Percentiles rank a stretch among this genome's conserved stretches.
phyloP scores from a whole-genome alignment of 2,329 filamentous ascomycete genomes.

The Penicillium sp. region DNA sequence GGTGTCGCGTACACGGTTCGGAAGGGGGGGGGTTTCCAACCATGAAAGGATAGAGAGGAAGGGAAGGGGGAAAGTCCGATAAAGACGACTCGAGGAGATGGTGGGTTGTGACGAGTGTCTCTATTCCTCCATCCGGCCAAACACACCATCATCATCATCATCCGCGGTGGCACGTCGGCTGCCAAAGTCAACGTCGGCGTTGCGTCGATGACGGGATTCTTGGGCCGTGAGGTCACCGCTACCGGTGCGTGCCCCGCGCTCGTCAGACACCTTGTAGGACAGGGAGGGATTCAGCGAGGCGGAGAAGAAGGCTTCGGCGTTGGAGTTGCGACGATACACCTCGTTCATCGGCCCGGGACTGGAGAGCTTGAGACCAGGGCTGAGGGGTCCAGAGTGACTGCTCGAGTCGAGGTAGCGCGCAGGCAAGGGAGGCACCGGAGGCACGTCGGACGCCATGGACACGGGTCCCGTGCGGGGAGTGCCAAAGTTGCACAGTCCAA shows the following conservation, averaged over 20 bases:
- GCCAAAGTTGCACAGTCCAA: conserved; percentile 82
- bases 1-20: neutral
- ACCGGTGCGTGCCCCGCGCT: conserved; percentile 56
- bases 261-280: conserved; percentile 45
- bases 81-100: neutral
- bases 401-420: conserved; percentile 64
- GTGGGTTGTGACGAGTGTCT: conserved; percentile 8
- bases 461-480: conserved; percentile 64
- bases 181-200: conserved; percentile 33
- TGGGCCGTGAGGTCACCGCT: conserved; percentile 53
- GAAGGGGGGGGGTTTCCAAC: too few species aligned
- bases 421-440: conserved; percentile 81
- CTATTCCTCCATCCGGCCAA: conserved; percentile 92
- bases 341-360: conserved; percentile 33
- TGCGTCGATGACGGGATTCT: conserved; percentile 30
- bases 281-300: conserved; percentile 41
- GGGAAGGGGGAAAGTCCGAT: neutral
- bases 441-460: conserved; percentile 64
- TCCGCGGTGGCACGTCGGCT: conserved; percentile 57
- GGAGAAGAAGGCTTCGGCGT: conserved; percentile 37
- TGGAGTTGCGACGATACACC: conserved; percentile 31
- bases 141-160: conserved; percentile 91
- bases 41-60: too few species aligned
- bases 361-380: conserved; percentile 45
- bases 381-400: conserved; percentile 60